These are phyloP conservation scores for Aspergillus fructus DNA, from an alignment of 2,329 filamentous ascomycete species.

Conservation along the genomic window DNA sequence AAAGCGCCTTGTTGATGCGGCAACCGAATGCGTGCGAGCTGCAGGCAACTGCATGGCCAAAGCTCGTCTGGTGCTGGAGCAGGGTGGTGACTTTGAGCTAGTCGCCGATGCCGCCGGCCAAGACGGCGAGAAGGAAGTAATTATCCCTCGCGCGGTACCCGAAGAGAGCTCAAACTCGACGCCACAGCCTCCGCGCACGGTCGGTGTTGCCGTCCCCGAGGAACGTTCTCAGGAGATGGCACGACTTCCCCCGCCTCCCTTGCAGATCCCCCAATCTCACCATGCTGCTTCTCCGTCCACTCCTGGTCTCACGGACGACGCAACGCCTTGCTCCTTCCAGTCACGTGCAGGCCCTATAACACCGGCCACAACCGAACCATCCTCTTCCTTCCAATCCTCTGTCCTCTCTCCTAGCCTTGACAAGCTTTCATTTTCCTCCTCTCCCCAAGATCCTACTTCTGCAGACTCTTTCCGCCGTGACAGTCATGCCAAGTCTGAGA, in stretches of 20 bases:
- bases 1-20: conserved; percentile 70
- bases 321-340: conserved; percentile 41
- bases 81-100: conserved; percentile 87
- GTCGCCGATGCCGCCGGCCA: conserved; percentile 52
- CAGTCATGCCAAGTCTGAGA: conserved; percentile 31
- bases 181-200: conserved; percentile 20
- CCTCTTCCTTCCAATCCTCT: conserved; percentile 27
- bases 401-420: conserved; percentile 28
- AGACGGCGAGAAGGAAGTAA: conserved; percentile 34
- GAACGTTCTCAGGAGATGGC: conserved; percentile 27
- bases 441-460: conserved; percentile 21
- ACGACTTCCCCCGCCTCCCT: conserved; percentile 46
- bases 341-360: conserved; percentile 41
- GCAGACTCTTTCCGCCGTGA: conserved; percentile 35
- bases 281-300: conserved; percentile 34
- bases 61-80: conserved; percentile 79
- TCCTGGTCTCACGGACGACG: conserved; percentile 36
- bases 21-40: conserved; percentile 83
- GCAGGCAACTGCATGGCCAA: conserved; percentile 90
- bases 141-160: conserved; percentile 7
- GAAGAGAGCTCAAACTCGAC: conserved; percentile 18
- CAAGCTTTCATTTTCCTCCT: conserved; percentile 29
- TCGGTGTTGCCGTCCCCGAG: conserved; percentile 12
- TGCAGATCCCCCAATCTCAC: conserved; percentile 40
- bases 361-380: conserved; percentile 28